phyloP scores from a whole-genome alignment of 306 rosid species.

The Quercus berberidifolia region DNA sequence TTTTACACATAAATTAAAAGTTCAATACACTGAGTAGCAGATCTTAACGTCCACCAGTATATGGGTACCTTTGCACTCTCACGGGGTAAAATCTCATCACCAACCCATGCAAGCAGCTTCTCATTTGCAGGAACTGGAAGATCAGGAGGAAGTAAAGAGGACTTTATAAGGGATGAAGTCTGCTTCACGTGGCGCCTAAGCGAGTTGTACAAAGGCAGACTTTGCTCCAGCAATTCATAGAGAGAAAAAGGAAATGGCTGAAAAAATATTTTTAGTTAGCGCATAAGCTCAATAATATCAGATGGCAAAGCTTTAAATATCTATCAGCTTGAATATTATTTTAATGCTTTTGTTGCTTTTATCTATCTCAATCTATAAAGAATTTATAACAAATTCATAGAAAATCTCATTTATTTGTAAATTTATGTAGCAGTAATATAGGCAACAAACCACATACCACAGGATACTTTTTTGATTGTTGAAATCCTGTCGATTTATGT shows the following conservation, averaged over 20 bases:
- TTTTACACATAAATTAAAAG: constrained; percentile 10
- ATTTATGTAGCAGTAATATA: not conserved
- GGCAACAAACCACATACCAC: constrained; percentile 35
- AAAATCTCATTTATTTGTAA: not conserved
- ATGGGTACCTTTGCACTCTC: constrained; percentile 74
- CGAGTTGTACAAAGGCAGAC: constrained; percentile 67
- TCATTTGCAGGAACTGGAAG: constrained; percentile 82
- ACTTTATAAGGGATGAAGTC: constrained; percentile 39
- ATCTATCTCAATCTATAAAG: not conserved
- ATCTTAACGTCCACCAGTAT: constrained; percentile 1
- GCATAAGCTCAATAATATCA: constrained; percentile 6
- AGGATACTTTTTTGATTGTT: constrained; percentile 53
- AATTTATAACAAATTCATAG: not conserved
- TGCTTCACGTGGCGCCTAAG: constrained; percentile 60
- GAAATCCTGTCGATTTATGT: constrained; percentile 60
- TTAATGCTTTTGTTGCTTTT: not conserved
- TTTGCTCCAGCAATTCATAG: constrained; percentile 67
- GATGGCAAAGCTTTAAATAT: not conserved
- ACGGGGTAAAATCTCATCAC: constrained; percentile 72
- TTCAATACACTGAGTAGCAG: not conserved
- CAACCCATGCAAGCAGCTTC: constrained; percentile 87
- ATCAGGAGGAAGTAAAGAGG: constrained; percentile 63
- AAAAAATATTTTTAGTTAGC: constrained; percentile 15
- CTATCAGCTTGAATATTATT: not conserved
- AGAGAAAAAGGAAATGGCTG: constrained; percentile 66